A percentile compares a stretch with the other conserved stretches of the same genome.
Conservation (phyloP, 768 basidiomycete genomes). For the Kwoniella newhampshirensis region DNA sequence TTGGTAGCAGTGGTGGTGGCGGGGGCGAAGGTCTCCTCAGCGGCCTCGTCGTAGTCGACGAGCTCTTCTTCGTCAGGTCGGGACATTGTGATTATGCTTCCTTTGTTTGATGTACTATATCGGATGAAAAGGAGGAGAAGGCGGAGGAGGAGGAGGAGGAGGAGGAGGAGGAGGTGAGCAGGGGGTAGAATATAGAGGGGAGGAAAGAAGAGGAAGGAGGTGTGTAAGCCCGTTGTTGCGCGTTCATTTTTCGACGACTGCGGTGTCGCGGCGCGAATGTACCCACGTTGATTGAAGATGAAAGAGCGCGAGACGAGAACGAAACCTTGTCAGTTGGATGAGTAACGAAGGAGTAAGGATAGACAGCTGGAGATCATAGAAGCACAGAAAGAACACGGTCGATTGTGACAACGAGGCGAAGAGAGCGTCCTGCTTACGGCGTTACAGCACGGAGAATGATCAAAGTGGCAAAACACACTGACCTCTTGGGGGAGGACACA, state of each 20-base stretch:
- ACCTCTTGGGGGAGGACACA: no score
- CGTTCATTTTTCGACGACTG: conserved; percentile 1
- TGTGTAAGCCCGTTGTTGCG: conserved; percentile 30
- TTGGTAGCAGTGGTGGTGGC: conserved; percentile 51
- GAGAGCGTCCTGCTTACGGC: background rate
- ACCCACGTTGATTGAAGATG: conserved; percentile 1
- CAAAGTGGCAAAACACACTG: no score
- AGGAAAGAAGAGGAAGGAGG: conserved; percentile 8
- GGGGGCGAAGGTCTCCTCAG: conserved; percentile 53
- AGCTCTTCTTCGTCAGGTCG: conserved; percentile 54
- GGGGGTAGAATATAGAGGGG: background rate
- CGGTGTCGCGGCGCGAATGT: background rate
- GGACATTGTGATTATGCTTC: conserved; percentile 40
- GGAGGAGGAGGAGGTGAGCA: conserved; percentile 3
- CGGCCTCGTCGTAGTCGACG: conserved; percentile 54
- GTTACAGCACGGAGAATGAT: no score
- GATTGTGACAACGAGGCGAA: conserved; percentile 1
- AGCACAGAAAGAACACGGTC: background rate
- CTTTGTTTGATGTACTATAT: conserved; percentile 7
- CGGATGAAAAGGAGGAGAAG: background rate
- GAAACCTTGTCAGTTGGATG: no score
- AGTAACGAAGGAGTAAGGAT: background rate
- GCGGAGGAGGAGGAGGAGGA: conserved; percentile 1
- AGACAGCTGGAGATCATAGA: background rate
- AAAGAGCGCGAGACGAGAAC: conserved; percentile 1